Base-by-base conservation (phyloP, 768 basidiomycete genomes). In the Cystobasidium tubakii region DNA sequence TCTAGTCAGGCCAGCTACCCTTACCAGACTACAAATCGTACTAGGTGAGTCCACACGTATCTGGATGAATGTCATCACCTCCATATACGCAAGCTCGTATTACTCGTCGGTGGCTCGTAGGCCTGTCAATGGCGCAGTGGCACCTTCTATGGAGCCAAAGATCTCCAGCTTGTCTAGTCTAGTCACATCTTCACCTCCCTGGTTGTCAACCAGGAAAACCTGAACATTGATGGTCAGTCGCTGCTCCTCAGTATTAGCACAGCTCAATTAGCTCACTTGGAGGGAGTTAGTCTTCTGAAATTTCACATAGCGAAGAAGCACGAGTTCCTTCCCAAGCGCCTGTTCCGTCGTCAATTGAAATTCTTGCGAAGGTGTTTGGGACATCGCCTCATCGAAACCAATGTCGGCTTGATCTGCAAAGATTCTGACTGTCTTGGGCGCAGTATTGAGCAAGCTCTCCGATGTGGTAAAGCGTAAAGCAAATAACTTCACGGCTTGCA, bases 191-290 rank as follows among this genome's bases (percentile, higher is more conserved):
- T 84, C 85, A 42, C 77, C 85, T 0, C 85, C 87, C 73, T 89
- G 87, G 75, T 89, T 89, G 6, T 86, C 86, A 42, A 82, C 83
- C 46, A 90, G 85, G 77, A 90, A 90, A 46, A 90, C 85, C 88
- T 90, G 73, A 0, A 23, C 1, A 0, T 23, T 15, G 1, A 1
- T 9, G 23, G 1, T 42, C 17, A 44, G 69, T 42, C 25, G 0
- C 1, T 19, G n/a, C 23, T 7, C 25, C 19, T 17, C 42, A 50
- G 15, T 9, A 63, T 43, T 17, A 12, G 0, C 31, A 7, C 31
- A 13, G 21, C 54, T 21, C 10, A 29, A 12, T 31, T 29, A 1
- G 46, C 86, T 76, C 76, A 89, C 89, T 79, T 88, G 87, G 31
- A 90, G 79, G 62, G 84, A 86, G 73, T 85, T 88, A 71, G 90